Evolutionary conservation across 2,329 filamentous ascomycete species (phyloP).

Genomic region (Calonectria pseudoreteaudii): DNA sequence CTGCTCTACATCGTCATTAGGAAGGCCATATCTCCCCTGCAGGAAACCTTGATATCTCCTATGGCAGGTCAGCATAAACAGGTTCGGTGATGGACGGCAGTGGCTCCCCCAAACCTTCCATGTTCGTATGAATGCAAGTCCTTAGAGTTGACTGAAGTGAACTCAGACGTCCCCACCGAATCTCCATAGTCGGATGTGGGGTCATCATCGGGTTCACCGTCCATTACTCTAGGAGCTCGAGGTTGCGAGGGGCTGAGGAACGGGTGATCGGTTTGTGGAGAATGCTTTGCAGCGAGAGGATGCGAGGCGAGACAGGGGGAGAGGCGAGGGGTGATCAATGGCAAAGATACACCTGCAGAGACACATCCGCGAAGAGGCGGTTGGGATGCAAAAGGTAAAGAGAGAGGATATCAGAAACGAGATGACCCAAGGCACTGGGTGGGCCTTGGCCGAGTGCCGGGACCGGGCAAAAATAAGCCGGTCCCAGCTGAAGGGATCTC

Average conservation of each 20-base stretch:
- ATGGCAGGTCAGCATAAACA: conserved; percentile 21
- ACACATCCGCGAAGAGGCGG: conserved; percentile 35
- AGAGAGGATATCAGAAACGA: conserved; percentile 17
- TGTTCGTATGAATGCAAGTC: conserved; percentile 51
- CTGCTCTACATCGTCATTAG: conserved; percentile 65
- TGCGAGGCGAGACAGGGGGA: conserved; percentile 15
- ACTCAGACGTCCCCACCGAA: conserved; percentile 52
- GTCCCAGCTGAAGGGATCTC: conserved; percentile 36
- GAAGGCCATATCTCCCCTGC: conserved; percentile 60
- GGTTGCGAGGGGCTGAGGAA: conserved; percentile 15
- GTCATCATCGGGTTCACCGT: conserved; percentile 43
- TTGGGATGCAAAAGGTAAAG: conserved; percentile 9
- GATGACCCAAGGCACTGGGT: conserved; percentile 22
- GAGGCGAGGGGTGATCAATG: conserved; percentile 6
- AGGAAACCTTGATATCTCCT: conserved; percentile 63
- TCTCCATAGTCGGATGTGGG: conserved; percentile 55
- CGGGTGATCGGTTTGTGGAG: conserved; percentile 7
- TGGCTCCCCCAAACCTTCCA: conserved; percentile 46
- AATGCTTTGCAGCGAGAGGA: conserved; percentile 24
- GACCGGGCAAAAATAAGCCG: conserved; percentile 28
- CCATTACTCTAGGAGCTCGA: conserved; percentile 32
- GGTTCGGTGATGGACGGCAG: neutral
- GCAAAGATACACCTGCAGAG: conserved; percentile 34
- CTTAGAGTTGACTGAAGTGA: conserved; percentile 53
- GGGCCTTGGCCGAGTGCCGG: conserved; percentile 37